A percentile compares a stretch with the other conserved stretches of the same genome.
Evolutionary conservation across 2,329 filamentous ascomycete genomes (phyloP).

Genomic region (Neophaeococcomyces aloes): DNA sequence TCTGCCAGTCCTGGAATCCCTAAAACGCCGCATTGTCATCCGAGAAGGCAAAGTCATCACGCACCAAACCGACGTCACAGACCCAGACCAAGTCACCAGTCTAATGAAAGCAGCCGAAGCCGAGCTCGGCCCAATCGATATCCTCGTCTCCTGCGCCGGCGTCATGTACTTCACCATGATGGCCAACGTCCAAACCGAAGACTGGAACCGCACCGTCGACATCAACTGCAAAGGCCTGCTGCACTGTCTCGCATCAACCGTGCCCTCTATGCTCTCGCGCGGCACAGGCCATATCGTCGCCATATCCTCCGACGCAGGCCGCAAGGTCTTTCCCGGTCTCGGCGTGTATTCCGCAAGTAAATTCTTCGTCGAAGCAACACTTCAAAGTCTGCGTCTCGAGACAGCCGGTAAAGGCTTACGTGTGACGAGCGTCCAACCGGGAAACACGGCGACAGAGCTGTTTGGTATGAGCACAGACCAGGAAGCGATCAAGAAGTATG

Average conservation of each 20-base stretch:
- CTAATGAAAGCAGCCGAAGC: constrained; percentile 50
- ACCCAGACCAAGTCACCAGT: constrained; percentile 53
- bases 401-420: constrained; percentile 62
- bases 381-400: constrained; percentile 65
- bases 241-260: constrained; percentile 57
- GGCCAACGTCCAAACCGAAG: constrained; percentile 60
- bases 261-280: constrained; percentile 61
- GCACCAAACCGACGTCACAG: constrained; percentile 62
- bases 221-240: constrained; percentile 79
- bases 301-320: constrained; percentile 71
- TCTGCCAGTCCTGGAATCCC: constrained; percentile 53
- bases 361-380: constrained; percentile 73
- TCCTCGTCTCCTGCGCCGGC: constrained; percentile 68
- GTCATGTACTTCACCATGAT: constrained; percentile 90
- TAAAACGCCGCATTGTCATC: constrained; percentile 51
- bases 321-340: constrained; percentile 70
- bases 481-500: constrained; percentile 69
- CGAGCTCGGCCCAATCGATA: constrained; percentile 62
- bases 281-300: constrained; percentile 64
- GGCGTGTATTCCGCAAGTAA: constrained; percentile 76
- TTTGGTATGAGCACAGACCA: constrained; percentile 63
- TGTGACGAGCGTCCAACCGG: constrained; percentile 66
- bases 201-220: constrained; percentile 74
- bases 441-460: constrained; percentile 64
- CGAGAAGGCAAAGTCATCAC: constrained; percentile 56